Evolutionary conservation across 768 basidiomycete species (phyloP).

Genomic region (Mrakia hoshinonis): DNA sequence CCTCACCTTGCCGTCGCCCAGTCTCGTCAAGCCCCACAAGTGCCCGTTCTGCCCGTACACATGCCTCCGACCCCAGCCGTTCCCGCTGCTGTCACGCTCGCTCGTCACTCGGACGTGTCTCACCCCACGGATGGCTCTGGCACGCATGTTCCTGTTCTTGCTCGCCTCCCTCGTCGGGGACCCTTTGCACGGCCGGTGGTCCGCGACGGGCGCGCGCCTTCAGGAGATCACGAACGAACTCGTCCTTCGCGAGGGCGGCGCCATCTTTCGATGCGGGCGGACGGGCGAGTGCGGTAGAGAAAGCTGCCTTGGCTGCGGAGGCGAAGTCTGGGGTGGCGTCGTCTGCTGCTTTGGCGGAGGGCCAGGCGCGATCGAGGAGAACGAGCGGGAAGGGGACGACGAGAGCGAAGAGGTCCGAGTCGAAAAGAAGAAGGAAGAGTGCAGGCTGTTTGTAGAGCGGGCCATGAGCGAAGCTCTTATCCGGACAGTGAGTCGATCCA

Average conservation of each 20-base stretch:
- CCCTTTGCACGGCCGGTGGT: neutral
- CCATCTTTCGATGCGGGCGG: constrained; percentile 6
- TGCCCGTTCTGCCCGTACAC: constrained; percentile 26
- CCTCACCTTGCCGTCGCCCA: too few relatives aligned
- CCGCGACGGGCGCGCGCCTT: neutral
- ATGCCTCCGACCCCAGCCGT: neutral
- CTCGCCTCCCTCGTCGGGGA: neutral
- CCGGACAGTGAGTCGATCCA: constrained; percentile 3
- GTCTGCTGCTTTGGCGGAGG: neutral
- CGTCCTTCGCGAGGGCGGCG: neutral
- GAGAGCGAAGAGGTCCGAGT: neutral
- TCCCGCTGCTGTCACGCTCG: neutral
- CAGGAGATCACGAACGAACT: neutral
- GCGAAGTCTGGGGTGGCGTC: constrained; percentile 23
- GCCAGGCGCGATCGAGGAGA: neutral
- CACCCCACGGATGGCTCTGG: neutral
- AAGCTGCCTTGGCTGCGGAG: constrained; percentile 21
- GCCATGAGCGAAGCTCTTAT: constrained; percentile 26
- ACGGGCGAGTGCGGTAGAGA: constrained; percentile 15
- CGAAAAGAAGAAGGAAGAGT: constrained; percentile 28
- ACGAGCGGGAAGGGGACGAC: neutral
- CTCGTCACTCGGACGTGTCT: neutral
- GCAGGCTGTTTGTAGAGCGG: constrained; percentile 23
- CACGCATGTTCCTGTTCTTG: neutral
- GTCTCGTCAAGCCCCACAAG: neutral